phyloP scores from a whole-genome alignment of 306 rosid species.

The Vigna reflexopilosa region DNA sequence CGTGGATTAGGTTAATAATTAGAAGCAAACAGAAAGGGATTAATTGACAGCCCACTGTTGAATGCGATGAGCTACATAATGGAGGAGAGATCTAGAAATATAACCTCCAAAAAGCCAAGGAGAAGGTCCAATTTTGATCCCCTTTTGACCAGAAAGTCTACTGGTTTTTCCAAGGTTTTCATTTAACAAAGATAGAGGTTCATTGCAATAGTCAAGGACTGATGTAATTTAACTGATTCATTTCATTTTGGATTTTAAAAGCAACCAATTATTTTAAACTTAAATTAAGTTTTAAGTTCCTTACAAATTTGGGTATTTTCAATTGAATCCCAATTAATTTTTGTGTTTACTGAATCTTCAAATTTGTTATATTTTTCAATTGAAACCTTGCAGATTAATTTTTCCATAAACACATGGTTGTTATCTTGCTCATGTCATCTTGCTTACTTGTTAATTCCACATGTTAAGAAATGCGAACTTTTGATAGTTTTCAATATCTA shows the following conservation, averaged over 20 bases:
- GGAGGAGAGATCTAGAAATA: not conserved
- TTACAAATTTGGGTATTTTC: too few relatives aligned
- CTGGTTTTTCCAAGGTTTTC: constrained; percentile 2
- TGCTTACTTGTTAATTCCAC: too few relatives aligned
- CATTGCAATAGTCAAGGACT: not conserved
- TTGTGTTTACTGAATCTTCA: too few relatives aligned
- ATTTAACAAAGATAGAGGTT: not conserved
- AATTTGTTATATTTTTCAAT: too few relatives aligned
- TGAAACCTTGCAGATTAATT: too few relatives aligned
- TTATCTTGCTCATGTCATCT: too few relatives aligned
- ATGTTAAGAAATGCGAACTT: too few relatives aligned
- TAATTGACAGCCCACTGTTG: constrained; percentile 1
- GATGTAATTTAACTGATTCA: not conserved
- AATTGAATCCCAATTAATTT: too few relatives aligned
- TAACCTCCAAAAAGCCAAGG: not conserved
- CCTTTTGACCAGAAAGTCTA: not conserved
- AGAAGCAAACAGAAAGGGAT: not conserved
- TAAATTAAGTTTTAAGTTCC: too few relatives aligned
- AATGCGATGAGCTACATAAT: not conserved
- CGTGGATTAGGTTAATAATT: not conserved
- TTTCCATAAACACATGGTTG: too few relatives aligned
- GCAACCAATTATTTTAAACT: not conserved
- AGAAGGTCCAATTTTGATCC: not conserved
- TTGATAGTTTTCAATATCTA: too few relatives aligned
- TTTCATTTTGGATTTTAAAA: not conserved